A percentile compares a stretch with the other conserved stretches of the same genome.
phyloP scores from a whole-genome alignment of 768 basidiomycete species.

The Hygrophoropsis aurantiaca region DNA sequence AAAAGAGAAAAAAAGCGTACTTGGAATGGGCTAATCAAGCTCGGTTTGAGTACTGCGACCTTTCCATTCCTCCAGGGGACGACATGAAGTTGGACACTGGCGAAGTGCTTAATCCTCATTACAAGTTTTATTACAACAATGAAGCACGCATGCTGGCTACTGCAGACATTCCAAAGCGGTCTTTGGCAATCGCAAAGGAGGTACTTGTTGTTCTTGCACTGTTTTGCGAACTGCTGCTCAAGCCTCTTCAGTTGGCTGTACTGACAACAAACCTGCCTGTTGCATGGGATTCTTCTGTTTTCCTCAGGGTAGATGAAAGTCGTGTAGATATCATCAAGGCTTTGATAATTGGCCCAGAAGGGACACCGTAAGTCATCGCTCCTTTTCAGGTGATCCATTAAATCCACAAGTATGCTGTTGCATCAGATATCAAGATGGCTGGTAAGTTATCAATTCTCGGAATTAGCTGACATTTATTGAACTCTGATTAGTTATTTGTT shows the following conservation, averaged over 20 bases:
- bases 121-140: constrained; percentile 79
- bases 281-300: constrained; percentile 92
- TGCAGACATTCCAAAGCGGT: constrained; percentile 87
- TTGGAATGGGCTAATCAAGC: constrained; percentile 78
- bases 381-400: constrained; percentile 2
- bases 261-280: constrained; percentile 93
- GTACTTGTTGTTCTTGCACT: constrained; percentile 33
- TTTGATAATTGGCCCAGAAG: constrained; percentile 90
- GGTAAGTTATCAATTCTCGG: constrained; percentile 44
- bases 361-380: constrained; percentile 71
- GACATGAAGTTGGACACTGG: constrained; percentile 12
- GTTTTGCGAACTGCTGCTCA: constrained; percentile 3
- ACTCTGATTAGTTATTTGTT: constrained; percentile 60
- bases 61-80: constrained; percentile 47
- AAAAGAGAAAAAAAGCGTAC: constrained; percentile 68
- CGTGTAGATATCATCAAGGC: constrained; percentile 92
- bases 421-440: constrained; percentile 84
- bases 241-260: constrained; percentile 72
- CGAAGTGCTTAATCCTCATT: constrained; percentile 63
- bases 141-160: constrained; percentile 83
- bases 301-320: constrained; percentile 88
- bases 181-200: constrained; percentile 94
- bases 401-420: constrained; percentile 5
- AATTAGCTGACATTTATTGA: neutral
- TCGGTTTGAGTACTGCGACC: constrained; percentile 91